Evolutionary conservation across 768 basidiomycete genomes (phyloP), one percentile per base, ranked within the genome.

Genomic region (Ramaria sp.): DNA sequence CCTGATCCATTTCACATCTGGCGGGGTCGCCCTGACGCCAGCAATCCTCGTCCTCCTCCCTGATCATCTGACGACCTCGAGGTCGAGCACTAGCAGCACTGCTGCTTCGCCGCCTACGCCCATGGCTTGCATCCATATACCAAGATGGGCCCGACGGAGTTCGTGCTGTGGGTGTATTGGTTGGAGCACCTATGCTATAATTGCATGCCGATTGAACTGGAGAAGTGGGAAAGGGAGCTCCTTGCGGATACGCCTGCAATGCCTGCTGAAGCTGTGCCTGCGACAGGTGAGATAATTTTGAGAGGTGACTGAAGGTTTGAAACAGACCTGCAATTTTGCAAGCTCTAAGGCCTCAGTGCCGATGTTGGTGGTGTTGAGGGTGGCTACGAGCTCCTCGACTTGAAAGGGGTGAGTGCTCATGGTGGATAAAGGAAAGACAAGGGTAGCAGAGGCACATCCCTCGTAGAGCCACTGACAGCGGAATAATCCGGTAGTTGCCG

Each of bases 301-400:
- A 46, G 12, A 2, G 10, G 47, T 10, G n/a, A n/a, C 31, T 24
- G 19, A 27, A 34, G 48, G 1, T 3, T 1, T 17, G n/a, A 10
- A 49, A 56, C 54, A 15, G 13, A 49, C 54, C 54, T 56, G 54
- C 15, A 56, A 22, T 13, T 49, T 56, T 7, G 54, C 41, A 56
- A 56, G 43, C n/a, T 56, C 54, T 15, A 56, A 15, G 9, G 43
- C 45, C 33, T 56, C 54, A 9, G 33, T 47, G 33, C 46, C 46
- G 38, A 56, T 56, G 46, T 56, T 41, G 12, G 43, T 30, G 27
- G 54, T 30, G 22, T 47, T 56, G 20, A 56, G 20, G 34, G 33
- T 56, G 30, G 54, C 43, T 33, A 56, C 48, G 33, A 56, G 54
- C 45, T 56, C 54, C n/a, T 56, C 54, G 20, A 54, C 39, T 43